Base-by-base conservation (phyloP, 73 alveolate genomes). In the Uronychia binucleata region DNA sequence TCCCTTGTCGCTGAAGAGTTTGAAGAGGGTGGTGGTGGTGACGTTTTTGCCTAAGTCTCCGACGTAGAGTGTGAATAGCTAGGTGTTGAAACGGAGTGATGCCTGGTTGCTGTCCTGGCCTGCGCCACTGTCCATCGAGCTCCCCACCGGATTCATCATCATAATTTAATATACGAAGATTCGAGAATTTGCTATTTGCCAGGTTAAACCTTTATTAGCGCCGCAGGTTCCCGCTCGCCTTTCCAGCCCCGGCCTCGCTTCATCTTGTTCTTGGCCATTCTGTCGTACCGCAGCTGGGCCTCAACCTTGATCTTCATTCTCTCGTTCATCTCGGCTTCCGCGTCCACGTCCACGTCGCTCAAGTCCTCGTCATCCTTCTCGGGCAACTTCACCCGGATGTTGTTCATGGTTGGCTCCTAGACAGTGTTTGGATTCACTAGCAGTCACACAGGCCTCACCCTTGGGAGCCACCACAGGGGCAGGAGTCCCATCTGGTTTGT, bases 311-410 rank as follows among this genome's bases (percentile, higher is more conserved):
- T 88, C 74, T 82, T 88, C 94, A 83, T 83, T 83, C 94, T 88
- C 79, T 88, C 94, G 58, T 88, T 82, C 8, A 87, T 77, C 26
- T 88, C 94, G 58, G 79, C 82, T 34, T 83, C 91, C 1, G 84
- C 77, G 35, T 93, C 97, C 13, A 75, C 97, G 30, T 93, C 97
- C 26, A 88, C 95, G 59, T 95, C 97, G 34, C 92, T 75, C 34
- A 95, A 89, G 59, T 93, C 97, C 58, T 95, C 98, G 75, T 94
- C 97, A 26, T 93, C 98, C 31, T 84, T 86, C 26, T 87, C 96
- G 30, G 92, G 93, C 57, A 93, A 31, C 57, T 87, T 82, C 30
- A 92, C 98, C 86, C 98, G 93, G 33, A 91, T 88, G 80, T 95
- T 93, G 74, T 91, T 86, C 35, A 85, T 93, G 46, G 84, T 87